Conservation (phyloP, 352 stramenopile species). For the Globisporangium irregulare region DNA sequence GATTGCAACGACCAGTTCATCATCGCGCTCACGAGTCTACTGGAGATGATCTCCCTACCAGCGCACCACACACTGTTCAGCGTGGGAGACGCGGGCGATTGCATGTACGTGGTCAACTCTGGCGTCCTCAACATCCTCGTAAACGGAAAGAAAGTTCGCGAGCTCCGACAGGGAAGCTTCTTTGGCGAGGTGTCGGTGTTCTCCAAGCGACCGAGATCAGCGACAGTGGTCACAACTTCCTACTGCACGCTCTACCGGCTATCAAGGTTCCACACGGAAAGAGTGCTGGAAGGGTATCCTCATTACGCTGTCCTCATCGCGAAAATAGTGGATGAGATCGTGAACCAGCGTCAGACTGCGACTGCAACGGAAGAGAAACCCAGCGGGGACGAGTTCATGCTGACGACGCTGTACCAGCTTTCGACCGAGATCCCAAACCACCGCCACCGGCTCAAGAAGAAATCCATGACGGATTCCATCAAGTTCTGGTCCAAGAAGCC, state of each 20-base stretch:
- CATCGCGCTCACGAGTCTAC: slow-evolving; percentile 34
- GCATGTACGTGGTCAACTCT: slow-evolving; percentile 64
- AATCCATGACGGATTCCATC: neutral
- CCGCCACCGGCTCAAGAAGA: slow-evolving; percentile 11
- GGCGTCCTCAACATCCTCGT: slow-evolving; percentile 61
- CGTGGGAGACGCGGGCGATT: slow-evolving; percentile 36
- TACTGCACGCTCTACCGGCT: slow-evolving; percentile 71
- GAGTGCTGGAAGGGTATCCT: slow-evolving; percentile 55
- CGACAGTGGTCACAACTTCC: slow-evolving; percentile 50
- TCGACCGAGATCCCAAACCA: slow-evolving; percentile 19
- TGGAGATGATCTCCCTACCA: slow-evolving; percentile 43
- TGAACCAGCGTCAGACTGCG: slow-evolving; percentile 30
- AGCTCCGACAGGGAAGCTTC: slow-evolving; percentile 61
- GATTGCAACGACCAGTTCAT: slow-evolving; percentile 43
- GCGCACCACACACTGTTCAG: slow-evolving; percentile 38
- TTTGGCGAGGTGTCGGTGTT: slow-evolving; percentile 76
- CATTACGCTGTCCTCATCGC: slow-evolving; percentile 48
- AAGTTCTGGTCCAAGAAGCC: neutral
- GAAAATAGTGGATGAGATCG: slow-evolving; percentile 40
- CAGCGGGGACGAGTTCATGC: slow-evolving; percentile 43
- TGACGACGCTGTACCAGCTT: slow-evolving; percentile 51
- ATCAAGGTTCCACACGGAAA: slow-evolving; percentile 59
- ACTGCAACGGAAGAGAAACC: neutral
- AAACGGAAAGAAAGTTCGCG: slow-evolving; percentile 52
- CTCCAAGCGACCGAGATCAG: slow-evolving; percentile 50